phyloP scores from a whole-genome alignment of 2,329 filamentous ascomycete genomes.

The Penicillium psychrosexuale region DNA sequence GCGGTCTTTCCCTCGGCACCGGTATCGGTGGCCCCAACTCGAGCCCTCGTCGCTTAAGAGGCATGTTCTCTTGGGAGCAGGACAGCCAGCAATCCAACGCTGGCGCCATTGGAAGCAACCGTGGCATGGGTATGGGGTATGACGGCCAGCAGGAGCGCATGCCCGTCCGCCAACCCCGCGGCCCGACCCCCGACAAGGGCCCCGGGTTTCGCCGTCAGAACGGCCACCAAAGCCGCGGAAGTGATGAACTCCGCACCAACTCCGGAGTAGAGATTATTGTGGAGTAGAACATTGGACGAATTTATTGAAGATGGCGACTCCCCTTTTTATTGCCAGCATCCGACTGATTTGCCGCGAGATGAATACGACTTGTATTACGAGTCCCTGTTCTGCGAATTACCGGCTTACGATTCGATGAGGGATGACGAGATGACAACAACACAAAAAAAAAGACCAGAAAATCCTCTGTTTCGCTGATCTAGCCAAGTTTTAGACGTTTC shows the following conservation, averaged over 20 bases:
- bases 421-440: constrained; percentile 47
- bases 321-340: constrained; percentile 34
- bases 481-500: constrained; percentile 43
- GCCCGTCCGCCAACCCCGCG: constrained; percentile 61
- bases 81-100: constrained; percentile 47
- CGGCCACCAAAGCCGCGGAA: constrained; percentile 60
- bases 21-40: constrained; percentile 44
- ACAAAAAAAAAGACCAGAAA: constrained; percentile 38
- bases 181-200: constrained; percentile 59
- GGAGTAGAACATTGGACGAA: constrained; percentile 44
- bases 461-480: constrained; percentile 39
- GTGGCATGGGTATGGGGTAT: constrained; percentile 59
- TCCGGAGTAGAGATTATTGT: constrained; percentile 63
- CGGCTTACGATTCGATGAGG: constrained; percentile 49
- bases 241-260: constrained; percentile 61
- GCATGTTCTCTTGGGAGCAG: constrained; percentile 61
- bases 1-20: constrained; percentile 57
- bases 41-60: constrained; percentile 58
- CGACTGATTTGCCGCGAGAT: constrained; percentile 42
- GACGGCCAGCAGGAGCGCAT: constrained; percentile 53
- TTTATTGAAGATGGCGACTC: constrained; percentile 33
- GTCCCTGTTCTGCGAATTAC: constrained; percentile 39
- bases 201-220: constrained; percentile 59
- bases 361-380: constrained; percentile 44
- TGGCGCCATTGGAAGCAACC: constrained; percentile 63